Evolutionary conservation across 768 basidiomycete species (phyloP).

Genomic region (Lentinus brumalis): DNA sequence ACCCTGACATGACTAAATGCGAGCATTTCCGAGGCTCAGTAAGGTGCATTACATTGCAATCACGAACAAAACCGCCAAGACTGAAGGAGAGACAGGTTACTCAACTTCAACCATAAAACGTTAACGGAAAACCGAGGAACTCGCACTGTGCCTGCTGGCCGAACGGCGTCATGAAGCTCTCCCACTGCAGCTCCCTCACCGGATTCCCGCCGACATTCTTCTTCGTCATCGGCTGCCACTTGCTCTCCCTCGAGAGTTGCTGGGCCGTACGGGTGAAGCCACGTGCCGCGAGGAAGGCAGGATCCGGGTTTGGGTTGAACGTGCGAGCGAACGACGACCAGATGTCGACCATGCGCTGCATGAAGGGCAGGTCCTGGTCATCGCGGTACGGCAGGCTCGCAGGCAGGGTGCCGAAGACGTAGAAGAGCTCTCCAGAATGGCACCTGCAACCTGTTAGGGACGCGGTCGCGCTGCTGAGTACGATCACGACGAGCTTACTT

Average conservation of each 20-base stretch:
- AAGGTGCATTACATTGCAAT: too few species aligned
- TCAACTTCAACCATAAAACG: neutral
- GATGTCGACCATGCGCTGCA: slow-evolving; percentile 44
- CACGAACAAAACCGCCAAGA: too few species aligned
- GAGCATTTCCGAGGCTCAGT: too few species aligned
- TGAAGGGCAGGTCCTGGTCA: slow-evolving; percentile 45
- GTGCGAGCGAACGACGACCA: slow-evolving; percentile 52
- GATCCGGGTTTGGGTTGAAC: slow-evolving; percentile 48
- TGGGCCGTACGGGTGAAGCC: slow-evolving; percentile 41
- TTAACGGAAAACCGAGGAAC: slow-evolving; percentile 27
- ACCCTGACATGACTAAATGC: too few species aligned
- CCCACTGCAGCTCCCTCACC: slow-evolving; percentile 38
- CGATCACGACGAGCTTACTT: slow-evolving; percentile 29
- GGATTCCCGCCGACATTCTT: slow-evolving; percentile 26
- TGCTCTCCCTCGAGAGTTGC: slow-evolving; percentile 31
- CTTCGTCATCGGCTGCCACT: slow-evolving; percentile 39
- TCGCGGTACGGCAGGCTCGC: slow-evolving; percentile 46
- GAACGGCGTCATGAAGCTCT: slow-evolving; percentile 35
- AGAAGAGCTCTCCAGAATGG: slow-evolving; percentile 37
- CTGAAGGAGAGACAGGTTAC: too few species aligned
- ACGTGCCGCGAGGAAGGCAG: slow-evolving; percentile 42
- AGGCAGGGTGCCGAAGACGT: slow-evolving; percentile 40
- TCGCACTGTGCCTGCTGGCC: slow-evolving; percentile 42
- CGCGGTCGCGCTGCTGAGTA: neutral
- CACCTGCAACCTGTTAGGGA: slow-evolving; percentile 22